Evolutionary conservation across 2,329 filamentous ascomycete genomes (phyloP), one percentile per base, ranked within the genome.

Genomic region (Aspergillus proliferans): DNA sequence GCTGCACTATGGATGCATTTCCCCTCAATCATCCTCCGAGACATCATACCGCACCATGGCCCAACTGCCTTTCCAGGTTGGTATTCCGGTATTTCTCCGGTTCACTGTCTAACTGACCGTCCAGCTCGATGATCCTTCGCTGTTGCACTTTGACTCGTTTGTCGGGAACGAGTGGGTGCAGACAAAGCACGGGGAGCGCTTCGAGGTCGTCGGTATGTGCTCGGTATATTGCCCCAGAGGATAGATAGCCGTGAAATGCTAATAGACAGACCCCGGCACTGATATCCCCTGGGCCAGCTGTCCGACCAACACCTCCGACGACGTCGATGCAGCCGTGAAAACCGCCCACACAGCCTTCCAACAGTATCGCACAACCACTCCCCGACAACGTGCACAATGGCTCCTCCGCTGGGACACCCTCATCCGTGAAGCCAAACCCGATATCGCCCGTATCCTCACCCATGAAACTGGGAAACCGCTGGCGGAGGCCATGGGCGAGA

Each of bases 321-420:
- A 87, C 64, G 82, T 85, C 47, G 78, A 84, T 51, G 65, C 64
- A 4, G 78, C 83, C 1, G 81, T 86, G 6, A 68, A 80, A 57
- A 75, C 77, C 39, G 78, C 84, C 0, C 73, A 85, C 51, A 67
- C 69, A n/a, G 80, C 81, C 3, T 87, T 87, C 58, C 68, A 81
- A 53, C 67, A 68, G 18, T 87, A 80, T 68, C 75, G 73, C 50
- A 83, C 81, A 53, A 67, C 77, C 47, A 85, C 78, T 54, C 83
- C 84, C 0, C 74, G 81, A 14, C 73, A 75, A 46, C 76, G 83
- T 47, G 83, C 83, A 1, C 77, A 84, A 57, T 77, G 80, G 65
- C 70, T 87, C 8, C 66, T 83, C 47, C 81, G 81, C 64, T 87
- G 83, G 82, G 80, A 86, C 64, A 65, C 75, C 3, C 71, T 87